These are phyloP conservation scores for Themeda triandra DNA, from an alignment of 176 grass and related monocot species.

Conservation along the genomic window DNA sequence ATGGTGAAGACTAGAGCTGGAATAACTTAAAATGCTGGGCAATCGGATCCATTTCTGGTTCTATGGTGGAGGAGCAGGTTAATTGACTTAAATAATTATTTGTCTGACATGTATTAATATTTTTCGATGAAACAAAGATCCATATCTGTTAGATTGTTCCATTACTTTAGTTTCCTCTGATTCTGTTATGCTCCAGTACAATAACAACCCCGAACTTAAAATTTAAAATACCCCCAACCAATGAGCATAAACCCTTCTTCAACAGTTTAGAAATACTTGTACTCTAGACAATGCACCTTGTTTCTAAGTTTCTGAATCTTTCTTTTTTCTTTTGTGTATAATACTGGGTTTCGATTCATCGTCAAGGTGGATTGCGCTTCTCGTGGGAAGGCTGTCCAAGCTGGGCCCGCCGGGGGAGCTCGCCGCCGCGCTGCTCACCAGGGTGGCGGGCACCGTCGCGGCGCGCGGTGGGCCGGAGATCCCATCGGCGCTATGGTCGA, in stretches of 20 bases:
- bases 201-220: background rate
- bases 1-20: constrained; percentile 99
- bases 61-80: constrained; percentile 82
- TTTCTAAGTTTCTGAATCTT: background rate
- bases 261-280: too few species aligned
- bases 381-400: constrained; percentile 41
- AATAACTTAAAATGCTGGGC: constrained; percentile 94
- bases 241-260: background rate
- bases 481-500: constrained; percentile 64
- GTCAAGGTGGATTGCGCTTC: constrained; percentile 53
- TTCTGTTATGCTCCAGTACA: background rate
- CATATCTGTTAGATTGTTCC: background rate
- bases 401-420: constrained; percentile 49
- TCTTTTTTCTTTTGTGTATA: background rate
- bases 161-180: background rate
- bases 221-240: background rate
- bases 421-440: constrained; percentile 53
- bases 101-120: background rate
- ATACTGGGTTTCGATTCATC: background rate
- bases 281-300: too few species aligned
- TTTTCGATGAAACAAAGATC: background rate
- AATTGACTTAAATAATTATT: too few species aligned
- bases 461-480: constrained; percentile 43
- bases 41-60: constrained; percentile 73
- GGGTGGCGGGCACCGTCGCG: constrained; percentile 18